phyloP scores from a whole-genome alignment of 768 basidiomycete species.

The Boletus patriciae region DNA sequence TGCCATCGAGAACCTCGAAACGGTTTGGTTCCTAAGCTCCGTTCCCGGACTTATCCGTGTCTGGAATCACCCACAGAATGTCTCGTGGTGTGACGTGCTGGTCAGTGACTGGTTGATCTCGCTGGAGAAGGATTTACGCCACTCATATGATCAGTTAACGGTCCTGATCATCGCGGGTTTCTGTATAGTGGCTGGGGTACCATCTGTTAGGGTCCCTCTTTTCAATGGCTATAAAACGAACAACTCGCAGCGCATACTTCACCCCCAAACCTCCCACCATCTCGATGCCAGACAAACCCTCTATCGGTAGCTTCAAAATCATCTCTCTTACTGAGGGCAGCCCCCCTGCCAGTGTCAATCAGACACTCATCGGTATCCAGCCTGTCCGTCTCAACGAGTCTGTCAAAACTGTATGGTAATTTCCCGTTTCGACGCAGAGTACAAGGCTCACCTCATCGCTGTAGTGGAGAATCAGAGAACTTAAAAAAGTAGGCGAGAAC shows the following conservation, averaged over 20 bases:
- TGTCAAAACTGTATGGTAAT: neutral
- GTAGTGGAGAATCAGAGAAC: too few relatives aligned
- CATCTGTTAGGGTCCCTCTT: neutral
- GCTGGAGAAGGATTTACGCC: too few relatives aligned
- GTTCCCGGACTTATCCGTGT: too few relatives aligned
- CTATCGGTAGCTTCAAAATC: neutral
- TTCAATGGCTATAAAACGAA: neutral
- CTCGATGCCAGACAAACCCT: neutral
- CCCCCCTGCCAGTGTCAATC: neutral
- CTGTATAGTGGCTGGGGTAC: too few relatives aligned
- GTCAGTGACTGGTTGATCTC: too few relatives aligned
- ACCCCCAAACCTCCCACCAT: neutral
- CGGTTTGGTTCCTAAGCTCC: too few relatives aligned
- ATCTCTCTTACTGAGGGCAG: neutral
- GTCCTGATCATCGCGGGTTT: too few relatives aligned
- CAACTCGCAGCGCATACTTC: neutral
- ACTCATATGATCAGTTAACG: too few relatives aligned
- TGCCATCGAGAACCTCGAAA: too few relatives aligned
- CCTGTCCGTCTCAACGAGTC: neutral
- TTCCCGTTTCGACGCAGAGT: neutral
- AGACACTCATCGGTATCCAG: neutral
- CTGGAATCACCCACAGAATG: too few relatives aligned
- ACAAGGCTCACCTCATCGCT: neutral
- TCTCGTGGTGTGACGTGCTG: too few relatives aligned
- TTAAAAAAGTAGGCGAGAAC: too few relatives aligned